Evolutionary conservation across 2,329 filamentous ascomycete genomes (phyloP), one percentile per base, ranked within the genome.

Genomic region (Colletotrichum tropicicola): DNA sequence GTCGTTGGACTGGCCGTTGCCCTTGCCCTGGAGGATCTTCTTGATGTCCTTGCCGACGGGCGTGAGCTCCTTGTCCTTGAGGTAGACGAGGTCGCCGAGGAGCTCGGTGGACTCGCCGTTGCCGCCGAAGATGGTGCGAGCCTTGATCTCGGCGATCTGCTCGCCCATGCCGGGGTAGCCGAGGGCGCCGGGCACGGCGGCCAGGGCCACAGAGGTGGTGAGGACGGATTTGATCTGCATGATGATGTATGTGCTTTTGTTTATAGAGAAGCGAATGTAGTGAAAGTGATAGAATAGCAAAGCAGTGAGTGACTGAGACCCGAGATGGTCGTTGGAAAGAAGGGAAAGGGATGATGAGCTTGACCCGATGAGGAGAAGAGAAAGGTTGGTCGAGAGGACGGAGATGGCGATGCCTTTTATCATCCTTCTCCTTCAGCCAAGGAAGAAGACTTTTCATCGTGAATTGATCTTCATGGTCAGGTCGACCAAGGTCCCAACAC

Each of bases 1-100:
- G 5, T 72, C 73, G 19, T 69, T 49, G 32, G 71, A 71, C 56
- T 69, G 52, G 28, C 66, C 64, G 44, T 28, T 25, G 25, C 66
- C 66, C 52, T 61, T 65, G 63, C 68, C 68, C 35, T 56, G 55
- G 35, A 69, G 68, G 13, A 69, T 27, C 19, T 32, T 48, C 63
- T 67, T 66, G 56, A 69, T n/a, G 27, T 68, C 63, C 56, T 57
- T 67, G 55, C 68, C 68, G 43, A 68, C 66, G 17, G 21, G n/a
- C 13, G 63, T 65, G 30, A 68, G 68, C 3, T 68, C 39, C 19
- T 48, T 39, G 43, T 68, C 63, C 21, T 55, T 56, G 32, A 69
- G 67, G 12, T 49, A 62, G 44, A 65, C 7, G 17, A 69, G 68
- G 67, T 69, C 68, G 32, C 68, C 68, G 44, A 69, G 59, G 25